Evolutionary conservation across 345 rosid genomes (phyloP), one percentile per base, ranked within the genome.

Genomic region (Salix viminalis): DNA sequence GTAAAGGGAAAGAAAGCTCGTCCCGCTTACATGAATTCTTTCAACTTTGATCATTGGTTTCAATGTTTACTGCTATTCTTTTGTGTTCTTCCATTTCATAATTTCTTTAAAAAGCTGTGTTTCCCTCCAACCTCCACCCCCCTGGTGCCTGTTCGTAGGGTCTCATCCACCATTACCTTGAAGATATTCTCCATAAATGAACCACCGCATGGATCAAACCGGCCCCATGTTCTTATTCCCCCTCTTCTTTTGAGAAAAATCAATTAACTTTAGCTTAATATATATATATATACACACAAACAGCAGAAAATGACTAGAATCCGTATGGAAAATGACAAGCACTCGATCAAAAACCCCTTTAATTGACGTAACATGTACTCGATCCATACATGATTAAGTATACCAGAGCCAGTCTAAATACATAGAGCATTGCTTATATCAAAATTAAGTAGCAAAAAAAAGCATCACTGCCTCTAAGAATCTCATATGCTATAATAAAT

Each of bases 161-260:
- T 0, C 81, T 82, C 46, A 70, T 36, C 12, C 39, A 5, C 75
- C 80, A 74, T 73, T 68, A 61, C 75, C 81, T 68, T 69, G 44
- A 81, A 86, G 85, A 83, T 84, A 82, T 86, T 72, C 89, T 77
- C 65, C 71, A 71, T 67, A 81, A 86, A 72, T 78, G 83, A 88
- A 83, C 90, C 79, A 83, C 88, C 91, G 85, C 86, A 85, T 83
- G 87, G 30, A 70, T 50, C 78, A 68, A 79, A 67, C 81, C 74
- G 67, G 73, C 80, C 83, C 87, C 87, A 82, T 76, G 81, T 80
- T 81, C 84, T 60, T 52, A 66, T 65, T 77, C 21, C n/a, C 16
- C 65, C 30, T 5, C 9, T 39, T 67, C 30, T 23, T n/a, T 28
- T 70, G 36, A 77, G 7, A 64, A 71, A 75, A 54, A 30, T n/a